Evolutionary conservation across 2,329 filamentous ascomycete genomes (phyloP), one percentile per base, ranked within the genome.

Genomic region (Ceratocystis huliohia): DNA sequence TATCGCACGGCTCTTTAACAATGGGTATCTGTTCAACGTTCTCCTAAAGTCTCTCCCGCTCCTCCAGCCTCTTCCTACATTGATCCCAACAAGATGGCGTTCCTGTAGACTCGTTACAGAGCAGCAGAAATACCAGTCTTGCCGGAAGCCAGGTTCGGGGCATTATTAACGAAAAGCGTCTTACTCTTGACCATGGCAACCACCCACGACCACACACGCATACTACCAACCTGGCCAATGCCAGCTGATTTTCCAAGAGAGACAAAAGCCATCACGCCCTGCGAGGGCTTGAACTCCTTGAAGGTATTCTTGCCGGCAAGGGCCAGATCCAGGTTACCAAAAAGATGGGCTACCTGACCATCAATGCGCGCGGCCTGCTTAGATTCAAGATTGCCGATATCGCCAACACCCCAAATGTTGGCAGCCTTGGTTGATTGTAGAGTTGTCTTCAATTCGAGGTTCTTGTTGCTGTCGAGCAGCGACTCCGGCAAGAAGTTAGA

Each of bases 371-470:
- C 53, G 4, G 69, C 64, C 0, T 72, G 72, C 67, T 76, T 77
- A 37, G 71, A 70, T 70, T 80, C 76, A 20, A 80, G 73, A 69
- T 74, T 74, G 7, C 78, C 78, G 0, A 73, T 76, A 66, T 81
- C 79, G 37, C 79, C 79, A 3, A 77, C 65, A 20, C 78, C 73
- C 70, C 80, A 81, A 63, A 81, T 73, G 70, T 79, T 76, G 0
- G 53, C 57, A 48, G 30, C 22, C 7, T 69, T 64, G 5, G 74
- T 71, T 1, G 72, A 73, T 53, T 75, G 75, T 10, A 81, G 72
- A 25, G 70, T 72, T 3, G 70, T 71, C 53, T 74, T 76, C 70
- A 78, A 76, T 68, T 73, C 72, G 64, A 80, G 66, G 65, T 72
- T 75, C 6, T 74, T 74, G 0, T 66, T 46, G 28, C 67, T 65